These are phyloP conservation scores for Zizania latifolia DNA, from an alignment of 176 grass and related monocot genomes.

Conservation along the genomic window DNA sequence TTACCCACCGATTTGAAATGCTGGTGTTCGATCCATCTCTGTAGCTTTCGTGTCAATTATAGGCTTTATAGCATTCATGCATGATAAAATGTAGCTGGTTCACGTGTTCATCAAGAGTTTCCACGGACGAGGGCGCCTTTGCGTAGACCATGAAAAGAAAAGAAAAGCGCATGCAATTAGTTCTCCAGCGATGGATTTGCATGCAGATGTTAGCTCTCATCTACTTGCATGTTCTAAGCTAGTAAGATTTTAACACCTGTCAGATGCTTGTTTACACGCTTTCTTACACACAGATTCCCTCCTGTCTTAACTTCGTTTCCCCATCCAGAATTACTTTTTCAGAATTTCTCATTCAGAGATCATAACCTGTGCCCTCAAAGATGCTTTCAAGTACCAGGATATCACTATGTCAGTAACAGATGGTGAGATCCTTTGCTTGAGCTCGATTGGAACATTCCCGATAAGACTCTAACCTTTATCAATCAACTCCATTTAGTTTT, in stretches of 20 bases:
- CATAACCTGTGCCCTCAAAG: not conserved
- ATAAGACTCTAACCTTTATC: not conserved
- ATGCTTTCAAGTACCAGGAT: slow-evolving; percentile 9
- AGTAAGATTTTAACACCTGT: not conserved
- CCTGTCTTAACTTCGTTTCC: not conserved
- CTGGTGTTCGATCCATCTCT: not conserved
- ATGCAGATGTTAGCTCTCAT: slow-evolving; percentile 28
- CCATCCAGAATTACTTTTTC: not conserved
- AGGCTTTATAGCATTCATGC: not conserved
- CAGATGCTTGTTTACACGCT: not conserved
- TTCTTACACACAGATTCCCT: not conserved
- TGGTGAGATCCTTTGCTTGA: not conserved
- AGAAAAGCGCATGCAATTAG: not conserved
- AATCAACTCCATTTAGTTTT: not conserved
- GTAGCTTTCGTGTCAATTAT: slow-evolving; percentile 25
- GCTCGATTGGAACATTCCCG: not conserved
- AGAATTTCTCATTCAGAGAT: not conserved
- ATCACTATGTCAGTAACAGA: not conserved
- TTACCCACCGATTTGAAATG: not conserved
- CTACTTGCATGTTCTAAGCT: not conserved
- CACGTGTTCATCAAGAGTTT: not conserved
- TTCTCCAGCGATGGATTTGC: not conserved
- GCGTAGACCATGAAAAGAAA: not conserved
- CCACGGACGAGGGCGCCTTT: not conserved
- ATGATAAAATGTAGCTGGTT: not conserved